Base-by-base conservation (phyloP, 345 rosid genomes). In the Arabidopsis arenosa region DNA sequence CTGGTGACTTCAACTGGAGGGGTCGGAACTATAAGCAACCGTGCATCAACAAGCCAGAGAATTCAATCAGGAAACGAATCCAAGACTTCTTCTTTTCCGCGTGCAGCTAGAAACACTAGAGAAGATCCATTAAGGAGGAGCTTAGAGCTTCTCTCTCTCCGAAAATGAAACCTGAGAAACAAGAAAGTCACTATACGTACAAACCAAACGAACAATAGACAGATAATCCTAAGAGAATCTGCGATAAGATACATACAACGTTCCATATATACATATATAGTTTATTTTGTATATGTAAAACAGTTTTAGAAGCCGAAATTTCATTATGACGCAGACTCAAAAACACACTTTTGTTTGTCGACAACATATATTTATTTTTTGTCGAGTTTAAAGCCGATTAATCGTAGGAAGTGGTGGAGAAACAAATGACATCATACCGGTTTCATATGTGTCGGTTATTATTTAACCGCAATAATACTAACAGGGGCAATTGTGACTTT, bases 131-230 rank as follows among this genome's bases (percentile, higher is more conserved):
- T 85, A 5, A 75, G 86, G 80, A 87, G 88, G 79, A 89, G 87
- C 84, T 86, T 91, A 49, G 93, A 91, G 79, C 83, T 83, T 30
- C 86, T 91, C 23, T 84, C 90, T 6, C 83, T 91, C 70, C 75
- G 90, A 71, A 85, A 88, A 73, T 85, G 71, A 83, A 65, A 72
- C 44, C 2, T 11, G 2, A 35, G 11, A 45, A 45, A 70, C 6
- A 33, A 70, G 48, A 36, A 66, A 28, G 17, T 14, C 15, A 26
- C 6, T 26, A 68, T 68, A 40, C 53, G 7, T 30, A 23, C 35
- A 40, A 66, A 52, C 36, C n/a, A 67, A 65, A 35, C 33, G 23
- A 39, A 68, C 9, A 23, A 68, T 61, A 54, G 11, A 28, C 70
- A 54, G 11, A 53, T 39, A 4, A 37, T 53, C 62, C 18, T 66